Percentiles rank a stretch among this genome's conserved stretches.
These are phyloP conservation scores for Volvox africanus DNA, from an alignment of 139 green algal genomes.

Conservation along the genomic window DNA sequence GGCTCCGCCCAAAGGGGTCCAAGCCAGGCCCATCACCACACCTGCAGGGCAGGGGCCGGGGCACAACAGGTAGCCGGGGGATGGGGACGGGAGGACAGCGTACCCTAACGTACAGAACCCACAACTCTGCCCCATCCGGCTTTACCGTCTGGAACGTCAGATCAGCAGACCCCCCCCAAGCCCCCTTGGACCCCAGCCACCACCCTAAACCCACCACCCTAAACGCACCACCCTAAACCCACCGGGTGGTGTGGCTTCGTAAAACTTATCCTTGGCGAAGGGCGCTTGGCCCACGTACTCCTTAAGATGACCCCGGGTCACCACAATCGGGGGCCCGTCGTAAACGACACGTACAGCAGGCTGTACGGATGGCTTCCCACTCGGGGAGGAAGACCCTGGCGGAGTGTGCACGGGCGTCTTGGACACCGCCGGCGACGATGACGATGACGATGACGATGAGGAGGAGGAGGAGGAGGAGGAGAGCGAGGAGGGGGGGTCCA, in stretches of 20 bases:
- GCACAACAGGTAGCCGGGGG: not conserved
- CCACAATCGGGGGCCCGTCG: slow-evolving; percentile 70
- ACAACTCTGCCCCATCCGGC: no score
- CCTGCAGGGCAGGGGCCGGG: slow-evolving; percentile 66
- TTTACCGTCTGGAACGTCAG: no score
- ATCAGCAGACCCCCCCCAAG: not conserved
- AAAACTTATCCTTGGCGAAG: slow-evolving; percentile 86
- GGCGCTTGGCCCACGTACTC: slow-evolving; percentile 93
- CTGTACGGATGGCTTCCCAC: not conserved
- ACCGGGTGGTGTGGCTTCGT: slow-evolving; percentile 62
- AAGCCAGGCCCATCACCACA: slow-evolving; percentile 97
- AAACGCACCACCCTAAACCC: not conserved
- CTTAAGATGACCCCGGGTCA: slow-evolving; percentile 76
- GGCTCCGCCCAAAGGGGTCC: slow-evolving; percentile 95
- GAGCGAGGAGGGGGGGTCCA: not conserved
- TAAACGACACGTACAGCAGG: slow-evolving; percentile 53
- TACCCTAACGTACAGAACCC: no score
- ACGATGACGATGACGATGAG: not conserved
- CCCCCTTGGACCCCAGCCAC: not conserved
- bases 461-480: not conserved
- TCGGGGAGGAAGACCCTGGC: no score
- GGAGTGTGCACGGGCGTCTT: no score
- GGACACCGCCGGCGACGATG: not conserved
- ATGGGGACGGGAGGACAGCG: not conserved
- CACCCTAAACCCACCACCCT: not conserved